Conservation (phyloP, 805 yeast species). For the Candida corydali region DNA sequence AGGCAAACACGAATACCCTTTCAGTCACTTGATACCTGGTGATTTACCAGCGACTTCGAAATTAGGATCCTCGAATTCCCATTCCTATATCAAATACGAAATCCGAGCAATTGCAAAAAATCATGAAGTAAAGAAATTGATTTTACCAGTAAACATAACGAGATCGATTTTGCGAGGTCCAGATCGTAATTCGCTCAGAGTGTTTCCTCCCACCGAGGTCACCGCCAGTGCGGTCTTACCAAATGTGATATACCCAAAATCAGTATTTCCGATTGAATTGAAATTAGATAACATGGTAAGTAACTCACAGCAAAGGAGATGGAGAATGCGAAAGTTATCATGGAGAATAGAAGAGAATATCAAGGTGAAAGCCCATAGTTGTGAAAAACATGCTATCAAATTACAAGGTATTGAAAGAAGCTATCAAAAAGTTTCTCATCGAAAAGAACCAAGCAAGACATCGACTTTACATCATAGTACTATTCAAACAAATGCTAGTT, state of each 20-base stretch:
- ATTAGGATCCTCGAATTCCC: conserved; percentile 50
- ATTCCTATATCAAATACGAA: conserved; percentile 63
- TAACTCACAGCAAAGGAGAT: conserved; percentile 54
- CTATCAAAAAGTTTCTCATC: conserved; percentile 15
- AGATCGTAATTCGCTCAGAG: conserved; percentile 80
- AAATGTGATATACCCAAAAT: conserved; percentile 82
- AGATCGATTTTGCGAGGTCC: conserved; percentile 79
- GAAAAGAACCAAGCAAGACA: conserved; percentile 9
- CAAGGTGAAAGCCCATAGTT: conserved; percentile 56
- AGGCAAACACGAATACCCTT: conserved; percentile 86
- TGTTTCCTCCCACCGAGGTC: conserved; percentile 93
- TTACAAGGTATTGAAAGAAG: conserved; percentile 41
- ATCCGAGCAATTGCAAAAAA: conserved; percentile 56
- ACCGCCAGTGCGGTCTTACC: conserved; percentile 87
- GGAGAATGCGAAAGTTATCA: conserved; percentile 86
- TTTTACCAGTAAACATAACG: conserved; percentile 66
- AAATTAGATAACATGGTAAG: conserved; percentile 66
- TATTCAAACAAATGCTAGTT: conserved; percentile 20
- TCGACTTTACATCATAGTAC: conserved; percentile 26
- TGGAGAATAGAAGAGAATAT: conserved; percentile 88
- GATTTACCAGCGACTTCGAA: conserved; percentile 74
- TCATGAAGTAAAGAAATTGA: conserved; percentile 25
- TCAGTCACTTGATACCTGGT: conserved; percentile 86
- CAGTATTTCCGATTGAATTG: conserved; percentile 79
- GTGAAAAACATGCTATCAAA: conserved; percentile 54